Evolutionary conservation across 1,284 basidiomycete species (phyloP).

Genomic region (Boletus semigastroideus): DNA sequence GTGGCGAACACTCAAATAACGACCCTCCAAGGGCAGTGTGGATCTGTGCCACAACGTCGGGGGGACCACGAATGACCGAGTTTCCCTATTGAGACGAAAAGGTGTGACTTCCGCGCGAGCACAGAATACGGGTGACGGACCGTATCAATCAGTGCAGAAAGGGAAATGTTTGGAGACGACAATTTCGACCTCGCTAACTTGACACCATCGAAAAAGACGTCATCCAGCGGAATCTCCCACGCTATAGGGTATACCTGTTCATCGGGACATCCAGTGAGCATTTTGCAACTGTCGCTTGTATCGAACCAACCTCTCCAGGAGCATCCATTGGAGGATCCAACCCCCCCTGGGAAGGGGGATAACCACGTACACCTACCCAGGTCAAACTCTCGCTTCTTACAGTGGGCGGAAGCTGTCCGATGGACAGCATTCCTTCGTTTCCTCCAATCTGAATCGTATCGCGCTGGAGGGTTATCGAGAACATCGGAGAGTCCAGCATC

Average conservation of each 20-base stretch:
- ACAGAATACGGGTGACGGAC: slow-evolving; percentile 12
- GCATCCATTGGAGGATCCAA: slow-evolving; percentile 43
- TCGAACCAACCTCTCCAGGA: slow-evolving; percentile 45
- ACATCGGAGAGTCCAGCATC: slow-evolving; percentile 38
- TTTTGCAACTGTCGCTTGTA: background rate
- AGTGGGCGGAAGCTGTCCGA: slow-evolving; percentile 50
- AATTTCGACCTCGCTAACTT: slow-evolving; percentile 32
- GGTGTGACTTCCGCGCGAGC: background rate
- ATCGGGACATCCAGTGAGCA: slow-evolving; percentile 9
- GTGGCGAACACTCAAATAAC: slow-evolving; percentile 42
- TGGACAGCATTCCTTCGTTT: slow-evolving; percentile 47
- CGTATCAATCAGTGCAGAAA: slow-evolving; percentile 39
- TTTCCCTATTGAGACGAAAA: slow-evolving; percentile 42
- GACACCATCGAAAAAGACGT: slow-evolving; percentile 37
- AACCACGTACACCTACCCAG: slow-evolving; percentile 51
- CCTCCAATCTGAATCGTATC: slow-evolving; percentile 52
- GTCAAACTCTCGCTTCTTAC: slow-evolving; percentile 44
- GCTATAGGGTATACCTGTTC: slow-evolving; percentile 33
- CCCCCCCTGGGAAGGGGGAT: slow-evolving; percentile 43
- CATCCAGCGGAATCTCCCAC: slow-evolving; percentile 39
- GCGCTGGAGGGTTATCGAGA: slow-evolving; percentile 48
- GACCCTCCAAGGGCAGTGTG: slow-evolving; percentile 37
- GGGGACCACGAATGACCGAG: slow-evolving; percentile 55
- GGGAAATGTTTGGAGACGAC: slow-evolving; percentile 27
- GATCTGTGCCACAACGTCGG: slow-evolving; percentile 49